These are phyloP conservation scores for Penicillium sp. DNA, from an alignment of 2,329 filamentous ascomycete genomes.

Conservation along the genomic window DNA sequence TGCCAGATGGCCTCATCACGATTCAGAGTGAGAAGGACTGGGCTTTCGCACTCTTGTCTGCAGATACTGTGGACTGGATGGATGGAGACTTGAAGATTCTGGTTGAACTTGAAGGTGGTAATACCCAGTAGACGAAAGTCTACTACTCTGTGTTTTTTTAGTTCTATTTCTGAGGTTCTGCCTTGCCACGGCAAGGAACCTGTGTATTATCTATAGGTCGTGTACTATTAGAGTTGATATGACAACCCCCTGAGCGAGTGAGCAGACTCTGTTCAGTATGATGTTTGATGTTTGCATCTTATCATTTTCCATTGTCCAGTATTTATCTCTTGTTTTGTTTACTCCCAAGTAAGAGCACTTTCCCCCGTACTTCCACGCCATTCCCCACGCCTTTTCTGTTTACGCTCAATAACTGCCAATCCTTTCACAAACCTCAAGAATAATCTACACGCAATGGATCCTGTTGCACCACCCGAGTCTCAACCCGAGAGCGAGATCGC, in stretches of 20 bases:
- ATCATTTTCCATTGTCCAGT: not conserved
- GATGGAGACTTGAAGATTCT: slow-evolving; percentile 52
- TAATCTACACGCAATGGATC: not conserved
- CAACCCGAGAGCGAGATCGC: not conserved
- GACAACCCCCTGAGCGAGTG: slow-evolving; percentile 4
- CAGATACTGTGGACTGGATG: slow-evolving; percentile 55
- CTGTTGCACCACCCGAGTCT: not conserved
- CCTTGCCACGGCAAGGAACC: slow-evolving; percentile 6
- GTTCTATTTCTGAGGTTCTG: not conserved
- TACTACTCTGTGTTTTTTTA: not conserved
- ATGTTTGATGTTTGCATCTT: slow-evolving; percentile 5
- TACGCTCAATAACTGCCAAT: not conserved
- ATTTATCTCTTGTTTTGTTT: not conserved
- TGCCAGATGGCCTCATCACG: slow-evolving; percentile 49
- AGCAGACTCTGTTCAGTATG: not conserved
- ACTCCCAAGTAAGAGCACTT: not conserved
- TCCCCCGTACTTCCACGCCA: not conserved
- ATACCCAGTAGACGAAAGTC: slow-evolving; percentile 16
- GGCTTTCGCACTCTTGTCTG: slow-evolving; percentile 52
- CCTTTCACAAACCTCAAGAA: not conserved
- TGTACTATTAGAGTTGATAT: slow-evolving; percentile 4
- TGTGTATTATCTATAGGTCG: slow-evolving; percentile 11
- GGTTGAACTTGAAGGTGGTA: slow-evolving; percentile 41
- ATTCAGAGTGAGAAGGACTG: slow-evolving; percentile 52
- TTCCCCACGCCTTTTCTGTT: not conserved